These are phyloP conservation scores for Sporothrix pseudoabietina DNA, from an alignment of 2,329 filamentous ascomycete genomes.

Conservation along the genomic window DNA sequence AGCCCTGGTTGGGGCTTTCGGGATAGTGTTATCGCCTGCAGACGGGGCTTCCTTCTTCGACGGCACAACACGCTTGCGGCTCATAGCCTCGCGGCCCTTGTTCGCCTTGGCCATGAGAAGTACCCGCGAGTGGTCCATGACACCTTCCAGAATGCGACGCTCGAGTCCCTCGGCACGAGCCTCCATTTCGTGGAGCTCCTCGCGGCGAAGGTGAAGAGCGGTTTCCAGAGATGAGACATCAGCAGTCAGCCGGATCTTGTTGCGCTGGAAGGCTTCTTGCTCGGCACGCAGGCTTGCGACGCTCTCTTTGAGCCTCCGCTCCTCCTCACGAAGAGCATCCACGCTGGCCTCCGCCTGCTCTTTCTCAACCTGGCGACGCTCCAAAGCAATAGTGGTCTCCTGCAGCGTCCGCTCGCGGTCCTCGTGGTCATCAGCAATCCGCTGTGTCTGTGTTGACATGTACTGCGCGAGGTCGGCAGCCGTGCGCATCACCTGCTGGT, in stretches of 20 bases:
- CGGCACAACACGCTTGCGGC: slow-evolving; percentile 55
- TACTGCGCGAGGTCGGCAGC: slow-evolving; percentile 84
- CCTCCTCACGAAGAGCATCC: slow-evolving; percentile 49
- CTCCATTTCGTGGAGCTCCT: slow-evolving; percentile 92
- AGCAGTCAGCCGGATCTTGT: slow-evolving; percentile 77
- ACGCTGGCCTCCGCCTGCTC: slow-evolving; percentile 63
- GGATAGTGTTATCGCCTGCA: not conserved
- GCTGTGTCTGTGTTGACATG: slow-evolving; percentile 72
- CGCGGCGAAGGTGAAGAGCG: slow-evolving; percentile 81
- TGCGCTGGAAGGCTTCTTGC: slow-evolving; percentile 72
- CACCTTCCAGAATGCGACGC: slow-evolving; percentile 88
- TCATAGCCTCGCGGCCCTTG: slow-evolving; percentile 59
- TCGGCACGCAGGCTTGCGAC: slow-evolving; percentile 65
- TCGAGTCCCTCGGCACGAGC: slow-evolving; percentile 84
- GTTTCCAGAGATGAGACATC: slow-evolving; percentile 92
- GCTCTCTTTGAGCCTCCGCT: slow-evolving; percentile 57
- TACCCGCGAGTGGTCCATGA: slow-evolving; percentile 92
- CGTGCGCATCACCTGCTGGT: slow-evolving; percentile 81
- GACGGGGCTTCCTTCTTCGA: slow-evolving; percentile 46
- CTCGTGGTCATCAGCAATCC: slow-evolving; percentile 75
- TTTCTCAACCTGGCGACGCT: slow-evolving; percentile 69
- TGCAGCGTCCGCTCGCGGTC: slow-evolving; percentile 77
- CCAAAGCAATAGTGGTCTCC: slow-evolving; percentile 77
- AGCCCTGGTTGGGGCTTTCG: not conserved
- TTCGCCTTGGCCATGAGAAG: slow-evolving; percentile 74